These are phyloP conservation scores for Phoma sp. DNA, from an alignment of 2,329 filamentous ascomycete species.

Conservation along the genomic window DNA sequence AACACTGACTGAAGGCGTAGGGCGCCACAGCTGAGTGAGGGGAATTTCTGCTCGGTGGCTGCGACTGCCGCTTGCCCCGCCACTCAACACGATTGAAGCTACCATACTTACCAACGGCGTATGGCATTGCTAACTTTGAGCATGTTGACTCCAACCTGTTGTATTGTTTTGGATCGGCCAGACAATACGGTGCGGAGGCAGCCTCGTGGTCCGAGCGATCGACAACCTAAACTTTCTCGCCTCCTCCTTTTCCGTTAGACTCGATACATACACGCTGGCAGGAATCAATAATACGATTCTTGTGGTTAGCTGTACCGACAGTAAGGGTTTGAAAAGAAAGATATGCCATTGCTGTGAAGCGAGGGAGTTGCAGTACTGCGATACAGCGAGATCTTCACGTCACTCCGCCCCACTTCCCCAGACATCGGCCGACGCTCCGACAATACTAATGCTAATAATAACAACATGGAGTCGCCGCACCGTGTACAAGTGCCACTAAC, in stretches of 20 bases:
- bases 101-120: no score
- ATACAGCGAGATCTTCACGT: no score
- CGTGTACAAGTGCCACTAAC: neutral
- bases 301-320: neutral
- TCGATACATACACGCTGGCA: neutral
- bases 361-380: no score
- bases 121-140: neutral
- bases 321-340: neutral
- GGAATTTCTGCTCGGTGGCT: neutral
- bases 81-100: no score
- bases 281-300: neutral
- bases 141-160: neutral
- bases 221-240: neutral
- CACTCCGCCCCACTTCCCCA: constrained; percentile 3
- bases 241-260: neutral
- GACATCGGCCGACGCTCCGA: constrained; percentile 2
- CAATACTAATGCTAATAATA: neutral
- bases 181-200: neutral
- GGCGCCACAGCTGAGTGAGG: neutral
- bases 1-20: neutral
- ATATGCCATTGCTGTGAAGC: neutral
- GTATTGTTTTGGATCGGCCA: neutral
- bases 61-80: neutral
- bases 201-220: neutral
- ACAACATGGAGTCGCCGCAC: neutral